Evolutionary conservation across 495 filamentous ascomycete species (phyloP), one percentile per base, ranked within the genome.

Genomic region (Neurospora cerealis): DNA sequence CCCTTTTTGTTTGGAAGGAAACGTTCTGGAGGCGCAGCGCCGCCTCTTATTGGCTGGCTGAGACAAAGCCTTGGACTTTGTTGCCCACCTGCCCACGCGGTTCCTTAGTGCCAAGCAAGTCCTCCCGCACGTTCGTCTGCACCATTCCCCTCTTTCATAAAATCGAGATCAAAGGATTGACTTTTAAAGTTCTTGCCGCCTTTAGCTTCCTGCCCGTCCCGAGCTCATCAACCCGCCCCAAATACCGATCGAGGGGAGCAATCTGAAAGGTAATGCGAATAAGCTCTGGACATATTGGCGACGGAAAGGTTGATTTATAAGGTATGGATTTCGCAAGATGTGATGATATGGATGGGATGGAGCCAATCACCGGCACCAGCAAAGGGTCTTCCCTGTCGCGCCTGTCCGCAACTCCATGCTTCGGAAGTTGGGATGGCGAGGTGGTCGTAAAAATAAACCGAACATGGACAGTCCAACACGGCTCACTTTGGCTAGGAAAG

Each of bases 1-100:
- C 75, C 69, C 71, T 77, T 69, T 4, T 34, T 74, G 73, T 73
- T 70, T 40, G 69, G 48, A 77, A 77, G 79, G 79, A 81, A 78
- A 80, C 79, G 69, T 73, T 24, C 34, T 74, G 75, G 75, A 75
- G 76, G 74, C 75, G 60, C 72, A 80, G 34, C 28, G 15, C 41
- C n/a, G 70, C 66, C 72, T 71, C 73, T 62, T 37, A 81, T 81
- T 81, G 44, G 74, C 73, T 73, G 54, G 73, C 74, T 36, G 69
- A 62, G 9, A 13, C 75, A 44, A 69, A 48, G 75, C 72, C 77
- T 73, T 73, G 71, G 75, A 60, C 38, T 71, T 71, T 44, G 38
- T 36, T 37, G 28, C 24, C 70, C 41, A 48, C 46, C 21, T 60
- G 28, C 71, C 71, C 42, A 32, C 32, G 41, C 42, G 32, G 32